These are phyloP conservation scores for Naumovozyma baii DNA, from an alignment of 805 yeast genomes.

Conservation along the genomic window DNA sequence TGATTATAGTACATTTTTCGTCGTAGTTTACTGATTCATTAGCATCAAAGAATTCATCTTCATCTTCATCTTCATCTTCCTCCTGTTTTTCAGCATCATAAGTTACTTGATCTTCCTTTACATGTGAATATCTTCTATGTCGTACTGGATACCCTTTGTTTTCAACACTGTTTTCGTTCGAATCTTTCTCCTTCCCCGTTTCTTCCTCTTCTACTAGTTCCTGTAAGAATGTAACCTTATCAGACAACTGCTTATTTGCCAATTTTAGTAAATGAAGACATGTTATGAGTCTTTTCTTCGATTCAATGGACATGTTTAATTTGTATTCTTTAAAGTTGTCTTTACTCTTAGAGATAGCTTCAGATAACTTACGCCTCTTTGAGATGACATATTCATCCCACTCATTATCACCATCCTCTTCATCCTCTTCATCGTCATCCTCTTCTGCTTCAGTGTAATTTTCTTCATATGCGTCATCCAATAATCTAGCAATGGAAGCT, in stretches of 20 bases:
- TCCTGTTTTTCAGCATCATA: slow-evolving; percentile 2
- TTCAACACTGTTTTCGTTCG: not conserved
- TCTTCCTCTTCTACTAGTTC: slow-evolving; percentile 43
- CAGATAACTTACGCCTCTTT: slow-evolving; percentile 30
- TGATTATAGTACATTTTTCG: slow-evolving; percentile 37
- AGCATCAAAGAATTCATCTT: slow-evolving; percentile 30
- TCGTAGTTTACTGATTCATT: slow-evolving; percentile 19
- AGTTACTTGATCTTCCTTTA: not conserved
- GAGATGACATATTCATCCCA: slow-evolving; percentile 19
- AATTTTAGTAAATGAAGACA: slow-evolving; percentile 69
- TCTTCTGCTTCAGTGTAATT: slow-evolving; percentile 15
- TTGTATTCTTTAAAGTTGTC: slow-evolving; percentile 30
- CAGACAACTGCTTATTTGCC: slow-evolving; percentile 68
- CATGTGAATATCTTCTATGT: not conserved
- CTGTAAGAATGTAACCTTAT: slow-evolving; percentile 57
- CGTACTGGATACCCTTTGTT: slow-evolving; percentile 10
- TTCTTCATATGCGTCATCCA: slow-evolving; percentile 36
- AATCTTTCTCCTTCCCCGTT: slow-evolving; percentile 6
- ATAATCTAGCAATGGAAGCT: slow-evolving; percentile 28
- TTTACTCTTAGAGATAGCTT: slow-evolving; percentile 30
- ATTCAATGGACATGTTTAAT: slow-evolving; percentile 49
- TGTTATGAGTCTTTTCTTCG: slow-evolving; percentile 65
- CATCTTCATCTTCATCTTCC: slow-evolving; percentile 18
- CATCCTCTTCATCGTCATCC: slow-evolving; percentile 13
- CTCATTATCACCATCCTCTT: slow-evolving; percentile 7